Percentiles rank a stretch among this genome's conserved stretches.
These are phyloP conservation scores for Euphorbia schlechtendalii DNA, from an alignment of 441 rosid species.

Conservation along the genomic window DNA sequence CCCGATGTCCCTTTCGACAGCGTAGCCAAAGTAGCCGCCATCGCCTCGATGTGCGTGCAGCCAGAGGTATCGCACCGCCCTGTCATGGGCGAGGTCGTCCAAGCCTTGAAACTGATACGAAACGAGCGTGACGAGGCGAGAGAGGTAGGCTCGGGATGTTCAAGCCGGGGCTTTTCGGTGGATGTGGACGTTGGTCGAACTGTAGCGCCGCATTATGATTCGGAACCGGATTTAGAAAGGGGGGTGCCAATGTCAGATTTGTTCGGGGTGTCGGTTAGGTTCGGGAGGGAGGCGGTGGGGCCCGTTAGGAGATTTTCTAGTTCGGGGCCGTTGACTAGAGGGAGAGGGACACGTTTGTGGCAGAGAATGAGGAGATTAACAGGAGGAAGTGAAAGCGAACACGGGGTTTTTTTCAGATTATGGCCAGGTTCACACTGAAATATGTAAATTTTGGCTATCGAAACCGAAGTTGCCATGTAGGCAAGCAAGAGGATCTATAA, in stretches of 20 bases:
- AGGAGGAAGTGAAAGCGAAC: slow-evolving; percentile 71
- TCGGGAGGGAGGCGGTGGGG: slow-evolving; percentile 31
- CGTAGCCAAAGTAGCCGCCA: slow-evolving; percentile 84
- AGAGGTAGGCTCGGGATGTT: slow-evolving; percentile 52
- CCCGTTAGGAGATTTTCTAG: slow-evolving; percentile 57
- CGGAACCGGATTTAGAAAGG: slow-evolving; percentile 58
- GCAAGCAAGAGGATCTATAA: no score
- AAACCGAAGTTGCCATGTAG: no score
- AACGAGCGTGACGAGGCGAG: slow-evolving; percentile 86
- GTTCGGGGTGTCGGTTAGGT: slow-evolving; percentile 39
- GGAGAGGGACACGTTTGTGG: slow-evolving; percentile 55
- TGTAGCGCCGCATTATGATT: slow-evolving; percentile 41
- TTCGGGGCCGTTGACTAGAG: slow-evolving; percentile 63
- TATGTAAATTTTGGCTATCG: slow-evolving; percentile 1
- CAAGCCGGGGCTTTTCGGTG: slow-evolving; percentile 41
- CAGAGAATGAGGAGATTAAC: slow-evolving; percentile 55
- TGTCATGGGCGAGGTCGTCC: slow-evolving; percentile 97
- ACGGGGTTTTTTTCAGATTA: slow-evolving; percentile 34
- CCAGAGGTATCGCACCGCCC: slow-evolving; percentile 94
- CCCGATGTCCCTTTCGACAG: slow-evolving; percentile 63
- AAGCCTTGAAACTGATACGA: slow-evolving; percentile 80
- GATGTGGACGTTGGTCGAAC: slow-evolving; percentile 41
- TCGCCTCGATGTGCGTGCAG: slow-evolving; percentile 95
- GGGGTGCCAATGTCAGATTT: slow-evolving; percentile 46
- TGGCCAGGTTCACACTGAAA: slow-evolving; percentile 58